Percentiles rank a stretch among this genome's conserved stretches.
Evolutionary conservation across 176 grass and related monocot species (phyloP).

Genomic region (Oryza brachyantha): DNA sequence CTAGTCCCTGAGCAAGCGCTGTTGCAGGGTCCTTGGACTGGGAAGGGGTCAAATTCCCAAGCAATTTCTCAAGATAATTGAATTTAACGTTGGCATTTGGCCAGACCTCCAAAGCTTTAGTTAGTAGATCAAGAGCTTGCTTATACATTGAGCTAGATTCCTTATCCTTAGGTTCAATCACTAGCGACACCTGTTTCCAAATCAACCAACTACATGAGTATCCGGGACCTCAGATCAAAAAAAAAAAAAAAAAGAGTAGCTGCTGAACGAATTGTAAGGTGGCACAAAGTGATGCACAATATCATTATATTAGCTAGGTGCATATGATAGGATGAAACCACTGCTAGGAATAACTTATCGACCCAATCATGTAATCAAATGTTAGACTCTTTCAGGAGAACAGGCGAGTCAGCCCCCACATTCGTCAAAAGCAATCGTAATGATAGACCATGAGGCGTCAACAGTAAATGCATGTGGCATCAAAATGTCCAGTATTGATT

Average conservation of each 20-base stretch:
- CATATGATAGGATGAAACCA: background rate
- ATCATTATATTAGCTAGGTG: background rate
- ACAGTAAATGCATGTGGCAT: background rate
- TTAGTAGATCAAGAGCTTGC: constrained; percentile 91
- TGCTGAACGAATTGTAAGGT: background rate
- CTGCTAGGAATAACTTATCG: background rate
- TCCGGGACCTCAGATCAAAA: background rate
- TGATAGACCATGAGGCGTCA: background rate
- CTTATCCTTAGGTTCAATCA: constrained; percentile 96
- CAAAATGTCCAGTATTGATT: background rate
- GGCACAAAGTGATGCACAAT: background rate
- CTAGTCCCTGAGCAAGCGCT: constrained; percentile 92
- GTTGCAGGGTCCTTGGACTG: constrained; percentile 97
- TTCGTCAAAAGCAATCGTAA: background rate
- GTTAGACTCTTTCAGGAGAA: background rate
- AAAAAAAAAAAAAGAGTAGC: background rate
- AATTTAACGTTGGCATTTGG: constrained; percentile 99
- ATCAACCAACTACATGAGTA: constrained; percentile 33
- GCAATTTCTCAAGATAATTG: constrained; percentile 97
- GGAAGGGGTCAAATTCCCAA: constrained; percentile 77
- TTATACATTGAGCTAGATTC: constrained; percentile 95
- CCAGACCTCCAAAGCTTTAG: constrained; percentile 96
- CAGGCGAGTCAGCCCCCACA: background rate
- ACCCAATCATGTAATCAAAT: background rate
- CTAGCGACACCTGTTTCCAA: constrained; percentile 73